These are phyloP conservation scores for Casaregolazyma suthepensis DNA, from an alignment of 1,139 yeast species.

Conservation along the genomic window DNA sequence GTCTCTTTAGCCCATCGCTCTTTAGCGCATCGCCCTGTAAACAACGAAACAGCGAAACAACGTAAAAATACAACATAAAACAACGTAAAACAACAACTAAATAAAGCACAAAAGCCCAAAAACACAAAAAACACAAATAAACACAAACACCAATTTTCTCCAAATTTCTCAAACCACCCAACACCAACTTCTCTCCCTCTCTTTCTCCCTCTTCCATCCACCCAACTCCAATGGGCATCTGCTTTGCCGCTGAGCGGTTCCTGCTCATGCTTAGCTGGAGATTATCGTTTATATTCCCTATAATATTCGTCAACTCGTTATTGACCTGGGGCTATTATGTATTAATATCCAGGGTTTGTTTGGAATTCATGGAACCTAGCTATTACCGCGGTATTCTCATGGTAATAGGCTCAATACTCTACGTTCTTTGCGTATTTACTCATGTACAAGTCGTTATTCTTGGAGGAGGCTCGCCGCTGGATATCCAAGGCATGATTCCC, in stretches of 20 bases:
- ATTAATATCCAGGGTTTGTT: conserved; percentile 29
- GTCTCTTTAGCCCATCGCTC: too few relatives aligned
- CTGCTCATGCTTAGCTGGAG: conserved; percentile 39
- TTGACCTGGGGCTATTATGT: conserved; percentile 57
- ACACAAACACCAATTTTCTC: too few relatives aligned
- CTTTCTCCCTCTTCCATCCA: neutral
- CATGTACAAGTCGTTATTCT: conserved; percentile 49
- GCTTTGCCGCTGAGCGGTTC: conserved; percentile 22
- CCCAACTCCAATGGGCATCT: conserved; percentile 10
- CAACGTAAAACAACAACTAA: too few relatives aligned
- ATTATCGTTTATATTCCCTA: conserved; percentile 50
- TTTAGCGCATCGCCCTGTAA: too few relatives aligned
- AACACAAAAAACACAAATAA: too few relatives aligned
- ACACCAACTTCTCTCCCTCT: too few relatives aligned
- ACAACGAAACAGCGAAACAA: too few relatives aligned
- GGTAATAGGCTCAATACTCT: conserved; percentile 24
- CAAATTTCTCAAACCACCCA: too few relatives aligned
- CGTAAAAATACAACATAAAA: too few relatives aligned
- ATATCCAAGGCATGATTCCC: conserved; percentile 20
- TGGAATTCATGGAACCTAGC: conserved; percentile 24
- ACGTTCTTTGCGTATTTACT: conserved; percentile 34
- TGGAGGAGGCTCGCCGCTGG: conserved; percentile 51
- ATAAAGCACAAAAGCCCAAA: too few relatives aligned
- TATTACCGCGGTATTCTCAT: conserved; percentile 18
- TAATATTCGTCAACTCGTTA: conserved; percentile 45